Evolutionary conservation across 2,329 filamentous ascomycete species (phyloP), one percentile per base, ranked within the genome.

Genomic region (Neurospora crassa): DNA sequence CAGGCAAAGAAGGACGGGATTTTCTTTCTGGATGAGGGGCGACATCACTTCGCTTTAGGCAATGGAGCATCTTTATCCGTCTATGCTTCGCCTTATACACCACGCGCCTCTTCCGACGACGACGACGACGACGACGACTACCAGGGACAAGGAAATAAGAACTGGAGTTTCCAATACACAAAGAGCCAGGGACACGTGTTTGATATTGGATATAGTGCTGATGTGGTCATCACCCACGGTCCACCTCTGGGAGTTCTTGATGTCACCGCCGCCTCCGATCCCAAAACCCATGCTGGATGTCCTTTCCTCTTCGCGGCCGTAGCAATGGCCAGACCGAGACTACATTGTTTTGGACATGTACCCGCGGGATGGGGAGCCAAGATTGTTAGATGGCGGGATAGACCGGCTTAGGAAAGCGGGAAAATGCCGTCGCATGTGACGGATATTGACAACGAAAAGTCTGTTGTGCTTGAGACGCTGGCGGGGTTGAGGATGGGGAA

Each of bases 301-400:
- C 74, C 75, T 0, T 72, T 80, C 18, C 81, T 89, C 2, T 83
- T 87, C 69, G 77, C 76, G 0, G 84, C 86, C 0, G 75, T 89
- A 0, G 79, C 81, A 1, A 75, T 76, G 0, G 80, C 82, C 1
- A 79, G 78, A 40, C 86, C 87, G 1, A 88, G 16, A n/a, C 4
- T 63, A 10, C 53, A 63, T 18, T 63, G 53, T 63, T 63, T 88
- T 71, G 87, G 87, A 0, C 87, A 89, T 72, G 84, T 88, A n/a
- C 87, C 89, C 74, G 85, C 88, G 73, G 84, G 81, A 0, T 90
- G 87, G 86, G 89, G 89, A 3, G 84, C 82, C 0, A 84, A 84
- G 69, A 71, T 87, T 2, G 82, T 88, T 0, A 79, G 79, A 1
- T 91, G 88, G 89, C 79, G 82, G 2, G 72, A 76, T 5, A 72